phyloP scores from a whole-genome alignment of 345 rosid genomes.

The Garcia nutans region DNA sequence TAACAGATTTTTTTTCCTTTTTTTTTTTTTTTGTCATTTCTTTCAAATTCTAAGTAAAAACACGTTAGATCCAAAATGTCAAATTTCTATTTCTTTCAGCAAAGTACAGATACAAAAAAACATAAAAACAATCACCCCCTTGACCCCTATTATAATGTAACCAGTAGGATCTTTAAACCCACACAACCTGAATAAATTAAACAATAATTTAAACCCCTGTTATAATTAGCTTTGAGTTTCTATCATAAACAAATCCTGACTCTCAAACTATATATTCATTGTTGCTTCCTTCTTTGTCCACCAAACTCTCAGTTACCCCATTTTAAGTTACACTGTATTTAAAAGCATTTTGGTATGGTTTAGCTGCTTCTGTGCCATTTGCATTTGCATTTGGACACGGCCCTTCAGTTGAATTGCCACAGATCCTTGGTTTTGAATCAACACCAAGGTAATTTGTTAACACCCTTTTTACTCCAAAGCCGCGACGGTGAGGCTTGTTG shows the following conservation, averaged over 20 bases:
- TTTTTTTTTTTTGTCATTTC: too few relatives aligned
- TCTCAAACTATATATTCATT: neutral
- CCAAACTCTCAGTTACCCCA: neutral
- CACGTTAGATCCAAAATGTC: too few relatives aligned
- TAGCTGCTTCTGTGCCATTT: conserved; percentile 22
- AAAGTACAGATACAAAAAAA: neutral
- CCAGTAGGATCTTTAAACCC: neutral
- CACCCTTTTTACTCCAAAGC: conserved; percentile 82
- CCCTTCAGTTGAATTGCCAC: conserved; percentile 46
- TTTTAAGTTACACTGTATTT: conserved; percentile 44
- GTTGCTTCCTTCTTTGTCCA: neutral
- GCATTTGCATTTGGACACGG: conserved; percentile 30
- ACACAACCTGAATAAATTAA: neutral
- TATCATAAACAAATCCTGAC: conserved; percentile 19
- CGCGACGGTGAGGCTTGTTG: conserved; percentile 58
- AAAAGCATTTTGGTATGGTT: conserved; percentile 32
- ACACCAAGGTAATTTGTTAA: conserved; percentile 75
- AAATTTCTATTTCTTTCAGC: neutral
- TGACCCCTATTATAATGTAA: neutral
- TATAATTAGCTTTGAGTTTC: neutral
- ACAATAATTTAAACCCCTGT: neutral
- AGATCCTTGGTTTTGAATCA: conserved; percentile 58
- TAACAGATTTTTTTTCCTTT: too few relatives aligned
- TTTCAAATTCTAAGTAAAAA: too few relatives aligned
- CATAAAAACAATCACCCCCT: too few relatives aligned